Base-by-base conservation (phyloP, 371 early-diverging fungal genomes). In the Saksenaea vasiformis region DNA sequence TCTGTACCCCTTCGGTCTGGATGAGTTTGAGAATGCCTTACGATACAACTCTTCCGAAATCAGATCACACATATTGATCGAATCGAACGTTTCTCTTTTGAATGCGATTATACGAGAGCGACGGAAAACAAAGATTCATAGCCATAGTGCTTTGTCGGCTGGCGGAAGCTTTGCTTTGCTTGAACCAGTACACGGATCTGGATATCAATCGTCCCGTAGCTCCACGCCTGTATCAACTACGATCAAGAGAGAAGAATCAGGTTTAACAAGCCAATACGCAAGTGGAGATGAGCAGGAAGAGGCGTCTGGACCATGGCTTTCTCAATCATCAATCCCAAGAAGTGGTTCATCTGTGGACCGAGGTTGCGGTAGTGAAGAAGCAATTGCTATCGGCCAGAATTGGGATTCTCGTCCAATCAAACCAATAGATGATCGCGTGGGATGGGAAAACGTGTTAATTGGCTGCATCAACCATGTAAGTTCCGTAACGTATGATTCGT, bases 401-500 rank as follows among this genome's bases (percentile, higher is more conserved):
- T 82, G 82, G 82, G 78, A 79, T 56, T 36, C 59, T 26, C 67
- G 69, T 15, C 66, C 72, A 0, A 70, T 82, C 1, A 65, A 66
- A 26, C 64, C 66, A 5, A 64, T 60, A 17, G 66, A 75, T 47
- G 77, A 82, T 41, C 68, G 82, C 13, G 59, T 69, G 54, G 79
- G 79, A 37, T 82, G 82, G 82, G 78, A 76, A 59, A 71, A 77
- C 66, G 73, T 74, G 2, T 63, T 82, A 51, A 77, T 82, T 59
- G 82, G 82, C 0, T 79, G 76, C 28, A 56, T 82, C 7, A 73
- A 82, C 64, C 76, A 82, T 61, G 80, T 80, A 72, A 41, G 67
- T 26, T 11, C 5, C 8, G 44, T 36, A 36, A 17, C 34, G 13
- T 14, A 15, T 31, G 22, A 14, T 13, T 36, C 19, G 24, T 10